Base-by-base conservation (phyloP, 2,329 filamentous ascomycete genomes). In the Calonectria pteridis region DNA sequence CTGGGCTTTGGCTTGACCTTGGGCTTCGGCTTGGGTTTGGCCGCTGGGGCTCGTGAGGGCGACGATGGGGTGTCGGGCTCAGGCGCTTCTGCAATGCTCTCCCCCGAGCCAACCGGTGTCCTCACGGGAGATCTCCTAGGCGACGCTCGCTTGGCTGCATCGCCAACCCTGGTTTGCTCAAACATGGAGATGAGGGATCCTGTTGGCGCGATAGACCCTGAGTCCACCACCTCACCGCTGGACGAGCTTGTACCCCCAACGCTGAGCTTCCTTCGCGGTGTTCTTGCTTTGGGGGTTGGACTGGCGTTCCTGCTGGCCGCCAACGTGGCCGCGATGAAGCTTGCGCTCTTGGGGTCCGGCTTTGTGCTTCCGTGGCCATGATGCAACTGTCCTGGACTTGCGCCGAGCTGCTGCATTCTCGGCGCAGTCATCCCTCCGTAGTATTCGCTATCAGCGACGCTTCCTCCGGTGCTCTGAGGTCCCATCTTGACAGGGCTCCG, bases 171-270 rank as follows among this genome's bases (percentile, higher is more conserved):
- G 51, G 85, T 87, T 75, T 88, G 86, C 83, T 95, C 93, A 77
- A 95, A 95, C 85, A 94, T 88, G 49, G 90, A 90, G 68, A 95
- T 92, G 26, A 95, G 86, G 6, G 91, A 90, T 4, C 87, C 91
- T 0, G 93, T 93, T 0, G 93, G 88, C 29, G 89, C 86, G 64
- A 94, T 92, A 7, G 91, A 86, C 1, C 87, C 88, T 13, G 89
- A 89, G 80, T 94, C 82, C 40, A 84, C 81, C 65, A 80, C 78
- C 55, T 83, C 78, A 64, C 79, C 79, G 40, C 73, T 76, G 7
- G 77, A 76, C 4, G 80, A 76, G 72, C 83, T 84, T 49, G 78
- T 73, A 10, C 79, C 78, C 23, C 81, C 82, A 28, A 79, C 67
- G 73, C 83, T 85, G 7, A 76, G 78, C 65, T 78, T 83, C 62